phyloP scores from a whole-genome alignment of 2,329 filamentous ascomycete genomes.

The Colletotrichum melonis region DNA sequence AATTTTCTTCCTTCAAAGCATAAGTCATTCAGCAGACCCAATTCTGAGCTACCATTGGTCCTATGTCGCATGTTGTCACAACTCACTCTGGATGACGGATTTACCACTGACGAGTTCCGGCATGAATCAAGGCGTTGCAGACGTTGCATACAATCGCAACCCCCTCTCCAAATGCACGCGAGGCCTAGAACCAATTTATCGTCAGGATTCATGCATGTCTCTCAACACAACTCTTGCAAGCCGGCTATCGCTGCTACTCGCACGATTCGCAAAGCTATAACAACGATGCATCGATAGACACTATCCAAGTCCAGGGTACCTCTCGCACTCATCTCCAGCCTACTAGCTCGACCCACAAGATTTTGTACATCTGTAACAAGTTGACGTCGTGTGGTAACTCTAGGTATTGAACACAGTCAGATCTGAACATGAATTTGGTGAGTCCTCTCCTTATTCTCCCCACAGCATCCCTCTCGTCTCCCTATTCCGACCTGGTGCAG shows the following conservation, averaged over 20 bases:
- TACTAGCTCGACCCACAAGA: background rate
- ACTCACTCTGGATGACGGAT: conserved; percentile 7
- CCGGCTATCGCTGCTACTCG: background rate
- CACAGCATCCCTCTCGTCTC: background rate
- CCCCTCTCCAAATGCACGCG: background rate
- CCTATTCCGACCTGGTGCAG: conserved; percentile 4
- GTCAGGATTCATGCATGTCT: conserved; percentile 5
- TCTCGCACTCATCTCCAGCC: background rate
- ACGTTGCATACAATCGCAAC: background rate
- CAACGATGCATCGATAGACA: background rate
- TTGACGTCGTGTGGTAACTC: background rate
- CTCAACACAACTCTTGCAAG: background rate
- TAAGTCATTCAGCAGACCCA: conserved; percentile 4
- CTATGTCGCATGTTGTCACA: background rate
- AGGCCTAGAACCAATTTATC: background rate
- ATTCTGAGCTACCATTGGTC: background rate
- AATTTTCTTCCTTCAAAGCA: conserved; percentile 2
- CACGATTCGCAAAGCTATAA: background rate
- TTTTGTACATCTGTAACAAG: conserved; percentile 1
- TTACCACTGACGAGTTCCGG: background rate
- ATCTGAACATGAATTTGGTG: background rate
- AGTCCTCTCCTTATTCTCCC: conserved; percentile 5
- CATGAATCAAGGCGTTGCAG: conserved; percentile 26
- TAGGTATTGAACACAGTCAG: background rate
- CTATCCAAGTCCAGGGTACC: background rate